phyloP scores from a whole-genome alignment of 495 filamentous ascomycete genomes.

The Tetracladium marchalianum region DNA sequence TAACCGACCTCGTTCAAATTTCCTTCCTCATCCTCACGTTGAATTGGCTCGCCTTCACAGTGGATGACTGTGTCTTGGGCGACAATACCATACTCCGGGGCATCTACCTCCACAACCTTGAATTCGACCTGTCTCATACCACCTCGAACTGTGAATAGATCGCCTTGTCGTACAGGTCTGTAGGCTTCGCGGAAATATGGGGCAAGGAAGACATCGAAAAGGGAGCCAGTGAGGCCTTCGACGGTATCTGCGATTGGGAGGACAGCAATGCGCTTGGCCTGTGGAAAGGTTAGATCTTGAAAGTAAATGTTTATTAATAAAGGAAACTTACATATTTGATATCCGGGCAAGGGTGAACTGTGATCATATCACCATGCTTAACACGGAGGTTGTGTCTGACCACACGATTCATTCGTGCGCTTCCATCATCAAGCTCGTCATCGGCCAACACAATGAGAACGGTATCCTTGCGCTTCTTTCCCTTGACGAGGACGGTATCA shows the following conservation, averaged over 20 bases:
- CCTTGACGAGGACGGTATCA: slow-evolving; percentile 94
- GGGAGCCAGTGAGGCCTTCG: slow-evolving; percentile 90
- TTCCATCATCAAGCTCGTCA: slow-evolving; percentile 96
- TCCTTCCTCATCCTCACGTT: slow-evolving; percentile 97
- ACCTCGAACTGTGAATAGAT: slow-evolving; percentile 92
- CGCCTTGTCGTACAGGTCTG: slow-evolving; percentile 88
- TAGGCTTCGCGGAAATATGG: slow-evolving; percentile 99
- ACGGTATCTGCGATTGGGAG: slow-evolving; percentile 97
- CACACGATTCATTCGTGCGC: slow-evolving; percentile 92
- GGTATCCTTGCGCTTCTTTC: slow-evolving; percentile 99
- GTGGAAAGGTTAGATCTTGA: slow-evolving; percentile 15
- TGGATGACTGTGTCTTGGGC: slow-evolving; percentile 98
- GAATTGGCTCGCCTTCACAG: slow-evolving; percentile 96
- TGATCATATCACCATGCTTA: slow-evolving; percentile 95
- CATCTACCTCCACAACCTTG: slow-evolving; percentile 98
- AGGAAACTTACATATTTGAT: slow-evolving; percentile 89
- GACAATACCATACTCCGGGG: slow-evolving; percentile 95
- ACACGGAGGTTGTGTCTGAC: slow-evolving; percentile 96
- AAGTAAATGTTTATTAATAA: slow-evolving; percentile 12
- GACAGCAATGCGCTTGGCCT: slow-evolving; percentile 98
- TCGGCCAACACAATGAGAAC: slow-evolving; percentile 95
- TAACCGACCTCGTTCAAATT: slow-evolving; percentile 99
- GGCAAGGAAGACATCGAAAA: slow-evolving; percentile 98
- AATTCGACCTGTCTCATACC: slow-evolving; percentile 99
- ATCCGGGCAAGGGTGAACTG: slow-evolving; percentile 97